Evolutionary conservation across 2,329 filamentous ascomycete genomes (phyloP).

Genomic region (Nemania sp.): DNA sequence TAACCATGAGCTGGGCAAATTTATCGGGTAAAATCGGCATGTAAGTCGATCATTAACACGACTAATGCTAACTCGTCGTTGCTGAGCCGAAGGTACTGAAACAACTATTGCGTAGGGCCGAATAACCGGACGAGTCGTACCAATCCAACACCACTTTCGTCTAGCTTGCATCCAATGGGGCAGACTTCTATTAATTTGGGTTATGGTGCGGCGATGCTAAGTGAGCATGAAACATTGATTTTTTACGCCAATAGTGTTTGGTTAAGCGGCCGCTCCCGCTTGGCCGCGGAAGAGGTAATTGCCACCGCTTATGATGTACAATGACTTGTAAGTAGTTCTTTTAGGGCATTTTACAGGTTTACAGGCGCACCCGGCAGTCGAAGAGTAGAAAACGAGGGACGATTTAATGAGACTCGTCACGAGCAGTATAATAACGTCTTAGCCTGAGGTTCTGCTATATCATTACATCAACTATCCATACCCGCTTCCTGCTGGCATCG

Average conservation of each 20-base stretch:
- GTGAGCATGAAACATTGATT: constrained; percentile 14
- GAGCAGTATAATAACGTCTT: too few species aligned
- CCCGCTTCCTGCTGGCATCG: constrained; percentile 11
- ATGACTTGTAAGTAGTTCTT: too few species aligned
- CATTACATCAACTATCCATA: not conserved
- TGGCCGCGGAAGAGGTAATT: not conserved
- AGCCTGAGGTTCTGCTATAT: too few species aligned
- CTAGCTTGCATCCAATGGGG: constrained; percentile 5
- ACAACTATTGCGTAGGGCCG: constrained; percentile 37
- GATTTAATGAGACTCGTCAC: too few species aligned
- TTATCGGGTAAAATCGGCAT: not conserved
- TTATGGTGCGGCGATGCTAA: constrained; percentile 28
- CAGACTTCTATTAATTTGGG: not conserved
- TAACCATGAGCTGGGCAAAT: not conserved
- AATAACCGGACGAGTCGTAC: constrained; percentile 22
- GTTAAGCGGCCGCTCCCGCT: constrained; percentile 16
- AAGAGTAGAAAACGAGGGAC: not conserved
- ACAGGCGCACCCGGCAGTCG: not conserved
- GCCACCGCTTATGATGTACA: not conserved
- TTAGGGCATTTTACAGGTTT: too few species aligned
- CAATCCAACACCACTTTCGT: constrained; percentile 27
- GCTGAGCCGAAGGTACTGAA: constrained; percentile 25
- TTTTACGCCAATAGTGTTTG: constrained; percentile 12
- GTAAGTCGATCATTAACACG: constrained; percentile 1
- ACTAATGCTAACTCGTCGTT: constrained; percentile 1